Conservation (phyloP, 257 asterid genomes). For the Solanum lycopersicoides region DNA sequence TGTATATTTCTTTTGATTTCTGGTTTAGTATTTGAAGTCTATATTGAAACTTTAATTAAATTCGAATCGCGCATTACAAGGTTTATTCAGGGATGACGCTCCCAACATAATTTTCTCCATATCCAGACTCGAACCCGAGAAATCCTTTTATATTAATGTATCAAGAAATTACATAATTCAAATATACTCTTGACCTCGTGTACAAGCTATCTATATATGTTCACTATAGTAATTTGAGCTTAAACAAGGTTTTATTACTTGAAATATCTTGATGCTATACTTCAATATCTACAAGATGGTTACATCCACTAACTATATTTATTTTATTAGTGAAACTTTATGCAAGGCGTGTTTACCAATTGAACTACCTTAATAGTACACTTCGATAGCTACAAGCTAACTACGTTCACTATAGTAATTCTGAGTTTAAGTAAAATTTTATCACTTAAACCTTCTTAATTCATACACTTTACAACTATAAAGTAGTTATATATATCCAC, state of each 20-base stretch:
- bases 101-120: rapidly evolving
- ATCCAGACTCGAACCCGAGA: no score
- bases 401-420: background rate
- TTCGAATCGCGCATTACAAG: rapidly evolving
- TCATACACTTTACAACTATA: background rate
- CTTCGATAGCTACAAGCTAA: background rate
- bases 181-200: no score
- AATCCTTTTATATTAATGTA: no score
- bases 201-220: background rate
- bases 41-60: rapidly evolving
- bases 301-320: background rate
- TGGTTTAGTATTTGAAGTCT: rapidly evolving
- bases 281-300: background rate
- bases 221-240: background rate
- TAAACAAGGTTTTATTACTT: background rate
- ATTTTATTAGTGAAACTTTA: background rate
- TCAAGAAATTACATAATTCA: no score
- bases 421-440: background rate
- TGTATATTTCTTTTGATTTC: no score
- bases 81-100: rapidly evolving
- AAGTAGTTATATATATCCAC: background rate
- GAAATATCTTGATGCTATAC: background rate
- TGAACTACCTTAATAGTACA: background rate
- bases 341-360: background rate
- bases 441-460: background rate